Evolutionary conservation across 257 asterid species (phyloP).

Genomic region (Handroanthus guayacan): DNA sequence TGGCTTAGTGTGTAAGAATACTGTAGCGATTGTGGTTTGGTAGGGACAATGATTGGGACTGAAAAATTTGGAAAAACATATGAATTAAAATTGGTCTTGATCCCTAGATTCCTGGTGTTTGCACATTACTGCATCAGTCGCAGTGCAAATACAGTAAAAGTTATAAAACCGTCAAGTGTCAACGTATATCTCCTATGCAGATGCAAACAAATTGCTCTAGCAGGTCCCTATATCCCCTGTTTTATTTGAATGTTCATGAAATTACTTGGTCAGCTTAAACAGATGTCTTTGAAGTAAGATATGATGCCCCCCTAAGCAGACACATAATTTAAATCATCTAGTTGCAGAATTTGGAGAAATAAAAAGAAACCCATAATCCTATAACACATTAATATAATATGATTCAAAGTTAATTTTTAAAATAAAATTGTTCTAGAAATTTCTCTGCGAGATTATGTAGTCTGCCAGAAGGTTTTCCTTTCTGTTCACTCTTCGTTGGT

Average conservation of each 20-base stretch:
- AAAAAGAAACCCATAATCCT: not conserved
- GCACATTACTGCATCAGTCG: too few relatives aligned
- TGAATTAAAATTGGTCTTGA: too few relatives aligned
- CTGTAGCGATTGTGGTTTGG: not conserved
- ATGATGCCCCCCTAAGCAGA: too few relatives aligned
- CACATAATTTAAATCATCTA: too few relatives aligned
- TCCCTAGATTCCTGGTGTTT: too few relatives aligned
- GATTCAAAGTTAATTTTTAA: not conserved
- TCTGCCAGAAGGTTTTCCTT: not conserved
- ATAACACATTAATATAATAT: not conserved
- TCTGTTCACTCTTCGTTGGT: slow-evolving; percentile 15
- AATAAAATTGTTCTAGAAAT: not conserved
- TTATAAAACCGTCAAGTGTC: too few relatives aligned
- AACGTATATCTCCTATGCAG: too few relatives aligned
- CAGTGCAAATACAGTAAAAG: too few relatives aligned
- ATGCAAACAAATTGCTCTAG: too few relatives aligned
- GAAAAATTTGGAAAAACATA: not conserved
- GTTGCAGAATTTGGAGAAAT: not conserved
- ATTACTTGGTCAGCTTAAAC: not conserved
- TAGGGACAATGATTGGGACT: not conserved
- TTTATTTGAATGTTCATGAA: not conserved
- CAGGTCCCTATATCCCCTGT: too few relatives aligned
- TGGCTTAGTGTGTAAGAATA: not conserved
- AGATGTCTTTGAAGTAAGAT: too few relatives aligned
- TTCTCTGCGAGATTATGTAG: not conserved